Base-by-base conservation (phyloP, 1,284 basidiomycete species). In the Tilletia walkeri region DNA sequence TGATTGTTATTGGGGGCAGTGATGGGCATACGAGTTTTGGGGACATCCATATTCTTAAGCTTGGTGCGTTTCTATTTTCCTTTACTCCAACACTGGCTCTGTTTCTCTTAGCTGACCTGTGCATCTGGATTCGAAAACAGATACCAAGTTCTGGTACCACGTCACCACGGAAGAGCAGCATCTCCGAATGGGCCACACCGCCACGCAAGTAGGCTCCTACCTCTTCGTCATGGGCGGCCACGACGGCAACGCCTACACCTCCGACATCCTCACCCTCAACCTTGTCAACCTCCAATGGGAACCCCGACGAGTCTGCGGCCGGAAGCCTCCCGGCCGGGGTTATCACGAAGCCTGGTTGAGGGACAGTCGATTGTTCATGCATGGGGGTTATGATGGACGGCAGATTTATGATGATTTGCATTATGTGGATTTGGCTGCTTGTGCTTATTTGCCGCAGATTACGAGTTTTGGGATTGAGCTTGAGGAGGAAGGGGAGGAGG, bases 171-270 rank as follows among this genome's bases (percentile, higher is more conserved):
- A 86, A 12, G 82, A 87, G 54, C 84, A 86, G 34, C 88, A 92
- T 80, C 89, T 90, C 71, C 89, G 93, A 10, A 86, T 95, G 47
- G 92, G 92, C 38, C 94, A 96, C 79, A 91, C 91, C 4, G 88
- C 93, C 3, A 94, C 93, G 0, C 92, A 92, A 81, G 91, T 96
- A 18, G 94, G 94, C n/a, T 93, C 92, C 1, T 95, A 93, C 79
- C 88, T 96, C 0, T 94, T 94, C 85, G 88, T 95, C 70, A 87
- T 91, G 70, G 94, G 93, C 2, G 94, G 94, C 0, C 93, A 95
- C 84, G 91, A 94, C 77, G 91, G 91, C 9, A 85, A 86, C 24
- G 86, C 89, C 59, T 96, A 95, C 83, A 89, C 88, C 36, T 88
- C 89, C 20, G 92, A 95, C 20, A 86, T 95, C 9, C 86, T 94